Conservation (phyloP, 129 eudicot genomes). For the Mikania micrantha region DNA sequence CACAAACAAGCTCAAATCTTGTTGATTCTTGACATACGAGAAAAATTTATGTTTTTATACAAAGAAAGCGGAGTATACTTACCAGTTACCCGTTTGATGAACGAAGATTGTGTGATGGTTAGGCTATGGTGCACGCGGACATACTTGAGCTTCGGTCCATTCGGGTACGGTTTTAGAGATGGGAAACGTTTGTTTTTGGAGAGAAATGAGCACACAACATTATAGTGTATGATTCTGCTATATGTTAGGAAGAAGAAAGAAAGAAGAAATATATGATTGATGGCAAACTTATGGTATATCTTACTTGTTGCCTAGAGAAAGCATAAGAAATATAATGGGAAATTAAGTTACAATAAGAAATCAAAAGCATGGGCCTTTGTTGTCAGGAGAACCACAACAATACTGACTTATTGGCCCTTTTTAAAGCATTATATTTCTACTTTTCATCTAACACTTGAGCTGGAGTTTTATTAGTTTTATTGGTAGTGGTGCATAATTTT, state of each 20-base stretch:
- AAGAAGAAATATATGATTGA: conserved; percentile 20
- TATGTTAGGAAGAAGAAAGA: conserved; percentile 20
- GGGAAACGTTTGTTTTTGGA: conserved; percentile 18
- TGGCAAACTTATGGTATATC: conserved; percentile 37
- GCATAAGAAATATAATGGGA: conserved; percentile 21
- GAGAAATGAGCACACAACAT: conserved; percentile 36
- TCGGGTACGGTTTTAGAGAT: conserved; percentile 16
- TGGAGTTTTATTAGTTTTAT: conserved; percentile 8
- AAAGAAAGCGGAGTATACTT: conserved; percentile 10
- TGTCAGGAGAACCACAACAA: conserved; percentile 57
- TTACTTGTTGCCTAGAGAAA: conserved; percentile 64
- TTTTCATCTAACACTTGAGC: conserved; percentile 31
- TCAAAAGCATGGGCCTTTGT: conserved; percentile 62
- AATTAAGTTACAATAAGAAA: conserved; percentile 42
- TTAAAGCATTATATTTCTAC: conserved; percentile 28
- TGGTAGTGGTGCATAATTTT: background rate
- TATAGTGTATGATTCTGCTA: conserved; percentile 16
- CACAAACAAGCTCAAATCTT: background rate
- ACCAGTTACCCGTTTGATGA: background rate
- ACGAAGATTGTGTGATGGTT: background rate
- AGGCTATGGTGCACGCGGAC: background rate
- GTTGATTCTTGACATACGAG: background rate
- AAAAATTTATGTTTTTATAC: background rate
- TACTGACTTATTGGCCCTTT: conserved; percentile 36
- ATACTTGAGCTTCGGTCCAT: background rate